These are phyloP conservation scores for Chrysoporthe cubensis DNA, from an alignment of 2,329 filamentous ascomycete genomes.

Conservation along the genomic window DNA sequence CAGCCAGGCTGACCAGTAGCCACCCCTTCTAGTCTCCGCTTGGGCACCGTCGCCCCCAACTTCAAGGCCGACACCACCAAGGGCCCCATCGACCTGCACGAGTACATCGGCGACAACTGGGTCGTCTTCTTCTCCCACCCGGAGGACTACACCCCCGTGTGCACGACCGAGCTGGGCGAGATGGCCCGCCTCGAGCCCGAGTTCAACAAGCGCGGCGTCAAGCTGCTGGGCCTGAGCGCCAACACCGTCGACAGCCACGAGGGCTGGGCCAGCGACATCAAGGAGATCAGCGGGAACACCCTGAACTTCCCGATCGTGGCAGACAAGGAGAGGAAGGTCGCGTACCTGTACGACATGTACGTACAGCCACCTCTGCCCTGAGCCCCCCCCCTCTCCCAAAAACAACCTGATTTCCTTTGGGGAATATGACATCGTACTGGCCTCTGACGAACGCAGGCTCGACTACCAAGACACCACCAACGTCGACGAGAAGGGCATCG, in stretches of 20 bases:
- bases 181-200: constrained; percentile 89
- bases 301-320: constrained; percentile 80
- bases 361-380: constrained; percentile 31
- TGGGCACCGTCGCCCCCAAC: constrained; percentile 74
- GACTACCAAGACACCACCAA: constrained; percentile 82
- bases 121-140: constrained; percentile 84
- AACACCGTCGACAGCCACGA: constrained; percentile 84
- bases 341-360: constrained; percentile 78
- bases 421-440: too few species aligned
- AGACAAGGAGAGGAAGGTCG: constrained; percentile 77
- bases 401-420: too few species aligned
- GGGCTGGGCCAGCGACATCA: constrained; percentile 89
- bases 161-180: constrained; percentile 92
- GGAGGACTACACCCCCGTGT: constrained; percentile 91
- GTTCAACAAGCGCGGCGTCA: constrained; percentile 83
- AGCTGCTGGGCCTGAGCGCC: constrained; percentile 88
- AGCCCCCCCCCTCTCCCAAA: too few species aligned
- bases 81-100: constrained; percentile 80
- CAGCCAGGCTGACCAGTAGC: constrained; percentile 1
- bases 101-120: constrained; percentile 80
- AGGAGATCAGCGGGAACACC: constrained; percentile 73
- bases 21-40: constrained; percentile 55
- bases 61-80: constrained; percentile 82
- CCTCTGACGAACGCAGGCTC: constrained; percentile 51
- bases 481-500: constrained; percentile 79